A percentile compares a stretch with the other conserved stretches of the same genome.
Conservation (phyloP, 2,329 filamentous ascomycete species). For the Hortaea werneckii region DNA sequence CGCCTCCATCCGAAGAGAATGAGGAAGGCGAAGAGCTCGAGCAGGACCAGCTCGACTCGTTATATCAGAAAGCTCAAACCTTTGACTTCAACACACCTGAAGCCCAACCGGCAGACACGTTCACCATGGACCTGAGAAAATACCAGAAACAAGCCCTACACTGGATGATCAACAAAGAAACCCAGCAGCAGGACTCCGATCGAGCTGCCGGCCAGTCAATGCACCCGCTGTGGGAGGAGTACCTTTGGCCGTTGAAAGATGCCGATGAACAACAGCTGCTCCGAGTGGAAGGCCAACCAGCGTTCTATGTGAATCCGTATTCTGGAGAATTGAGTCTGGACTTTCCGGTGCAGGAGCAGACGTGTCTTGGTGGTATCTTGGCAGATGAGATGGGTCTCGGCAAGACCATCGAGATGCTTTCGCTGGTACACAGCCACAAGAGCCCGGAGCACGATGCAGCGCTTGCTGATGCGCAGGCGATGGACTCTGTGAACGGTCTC, state of each 20-base stretch:
- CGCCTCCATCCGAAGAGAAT: constrained; percentile 49
- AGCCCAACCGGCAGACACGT: constrained; percentile 71
- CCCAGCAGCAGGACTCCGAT: constrained; percentile 56
- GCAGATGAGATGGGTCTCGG: constrained; percentile 97
- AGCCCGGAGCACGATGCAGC: constrained; percentile 33
- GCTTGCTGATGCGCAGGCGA: constrained; percentile 10
- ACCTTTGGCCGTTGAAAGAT: constrained; percentile 78
- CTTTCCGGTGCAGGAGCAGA: constrained; percentile 88
- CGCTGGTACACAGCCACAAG: constrained; percentile 75
- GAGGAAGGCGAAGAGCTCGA: constrained; percentile 80
- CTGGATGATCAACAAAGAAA: constrained; percentile 96
- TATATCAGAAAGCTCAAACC: constrained; percentile 93
- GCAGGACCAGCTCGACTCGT: constrained; percentile 83
- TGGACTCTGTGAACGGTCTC: constrained; percentile 48
- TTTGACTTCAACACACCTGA: constrained; percentile 91
- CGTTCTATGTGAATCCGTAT: constrained; percentile 95
- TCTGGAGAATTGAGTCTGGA: constrained; percentile 86
- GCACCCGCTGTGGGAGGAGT: constrained; percentile 97
- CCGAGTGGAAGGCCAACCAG: constrained; percentile 51
- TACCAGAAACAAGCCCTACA: constrained; percentile 93
- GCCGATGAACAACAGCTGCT: constrained; percentile 71
- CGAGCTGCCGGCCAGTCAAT: constrained; percentile 60
- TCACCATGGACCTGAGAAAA: constrained; percentile 71
- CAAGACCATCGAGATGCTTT: constrained; percentile 98
- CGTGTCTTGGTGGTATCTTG: constrained; percentile 84